These are phyloP conservation scores for Fusarium austroafricanum DNA, from an alignment of 2,329 filamentous ascomycete genomes.

Conservation along the genomic window DNA sequence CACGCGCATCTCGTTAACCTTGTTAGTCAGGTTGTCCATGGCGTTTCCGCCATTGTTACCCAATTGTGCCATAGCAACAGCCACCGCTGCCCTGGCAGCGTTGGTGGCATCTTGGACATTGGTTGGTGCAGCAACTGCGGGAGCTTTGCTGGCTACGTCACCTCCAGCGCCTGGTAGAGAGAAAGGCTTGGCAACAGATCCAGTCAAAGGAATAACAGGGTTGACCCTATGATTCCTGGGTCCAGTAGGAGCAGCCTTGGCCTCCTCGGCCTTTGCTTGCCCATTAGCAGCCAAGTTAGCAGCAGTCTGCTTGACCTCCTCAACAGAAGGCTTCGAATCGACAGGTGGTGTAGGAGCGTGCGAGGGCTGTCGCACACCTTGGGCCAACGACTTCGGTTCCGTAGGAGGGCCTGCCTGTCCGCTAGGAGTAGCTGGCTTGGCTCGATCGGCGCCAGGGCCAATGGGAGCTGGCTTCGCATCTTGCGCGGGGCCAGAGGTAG, in stretches of 20 bases:
- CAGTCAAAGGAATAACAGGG: conserved; percentile 73
- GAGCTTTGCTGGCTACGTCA: conserved; percentile 52
- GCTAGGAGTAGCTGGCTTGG: conserved; percentile 60
- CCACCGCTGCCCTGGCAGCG: conserved; percentile 81
- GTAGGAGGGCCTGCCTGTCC: conserved; percentile 59
- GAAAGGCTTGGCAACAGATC: conserved; percentile 56
- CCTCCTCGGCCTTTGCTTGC: conserved; percentile 51
- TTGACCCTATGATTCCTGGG: conserved; percentile 67
- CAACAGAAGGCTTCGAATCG: conserved; percentile 73
- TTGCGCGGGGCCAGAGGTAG: conserved; percentile 53
- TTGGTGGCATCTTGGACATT: conserved; percentile 75
- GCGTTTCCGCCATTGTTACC: conserved; percentile 58
- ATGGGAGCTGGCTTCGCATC: conserved; percentile 63
- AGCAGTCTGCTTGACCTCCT: conserved; percentile 58
- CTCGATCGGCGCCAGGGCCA: conserved; percentile 62
- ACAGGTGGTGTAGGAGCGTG: conserved; percentile 72
- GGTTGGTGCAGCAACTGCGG: conserved; percentile 51
- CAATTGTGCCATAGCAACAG: conserved; percentile 82
- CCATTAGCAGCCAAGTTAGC: conserved; percentile 55
- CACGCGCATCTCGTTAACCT: conserved; percentile 81
- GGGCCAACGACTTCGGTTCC: conserved; percentile 65
- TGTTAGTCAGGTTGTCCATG: conserved; percentile 78
- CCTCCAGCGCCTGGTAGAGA: conserved; percentile 48
- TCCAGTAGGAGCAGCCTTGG: conserved; percentile 59
- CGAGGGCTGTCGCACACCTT: conserved; percentile 60